Conservation (phyloP, 2,329 filamentous ascomycete genomes). For the Parasarocladium wereldwijsianum region DNA sequence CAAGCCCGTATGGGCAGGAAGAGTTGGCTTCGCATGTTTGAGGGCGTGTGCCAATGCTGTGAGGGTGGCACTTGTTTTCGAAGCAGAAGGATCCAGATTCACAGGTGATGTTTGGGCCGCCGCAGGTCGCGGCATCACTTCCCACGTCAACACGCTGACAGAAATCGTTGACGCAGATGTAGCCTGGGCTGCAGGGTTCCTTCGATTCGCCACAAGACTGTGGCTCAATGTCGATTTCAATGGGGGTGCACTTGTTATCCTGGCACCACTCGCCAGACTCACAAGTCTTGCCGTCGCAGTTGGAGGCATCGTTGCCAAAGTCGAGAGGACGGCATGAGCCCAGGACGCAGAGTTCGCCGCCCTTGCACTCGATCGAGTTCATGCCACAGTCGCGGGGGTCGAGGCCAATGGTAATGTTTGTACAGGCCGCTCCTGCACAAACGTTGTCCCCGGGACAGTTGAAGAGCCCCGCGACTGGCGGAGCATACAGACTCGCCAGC, state of each 20-base stretch:
- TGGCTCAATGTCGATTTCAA: slow-evolving; percentile 3
- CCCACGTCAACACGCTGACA: slow-evolving; percentile 2
- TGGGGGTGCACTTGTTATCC: not conserved
- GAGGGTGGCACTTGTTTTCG: not conserved
- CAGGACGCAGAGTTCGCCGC: slow-evolving; percentile 2
- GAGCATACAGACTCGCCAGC: not conserved
- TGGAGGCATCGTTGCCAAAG: slow-evolving; percentile 1
- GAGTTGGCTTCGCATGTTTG: not conserved
- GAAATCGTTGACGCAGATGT: slow-evolving; percentile 2
- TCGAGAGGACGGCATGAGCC: slow-evolving; percentile 1
- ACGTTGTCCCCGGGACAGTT: not conserved
- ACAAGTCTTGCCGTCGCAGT: slow-evolving; percentile 2
- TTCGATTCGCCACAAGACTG: not conserved
- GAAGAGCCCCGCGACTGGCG: not conserved
- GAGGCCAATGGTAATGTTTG: slow-evolving; percentile 3
- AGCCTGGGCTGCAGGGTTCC: not conserved
- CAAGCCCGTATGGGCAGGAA: not conserved
- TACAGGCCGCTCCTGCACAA: slow-evolving; percentile 2
- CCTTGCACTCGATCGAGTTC: not conserved
- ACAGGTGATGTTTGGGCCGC: slow-evolving; percentile 1
- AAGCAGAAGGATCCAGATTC: slow-evolving; percentile 3
- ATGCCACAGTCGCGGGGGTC: slow-evolving; percentile 2
- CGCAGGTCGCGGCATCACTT: slow-evolving; percentile 1
- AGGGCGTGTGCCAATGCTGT: slow-evolving; percentile 2
- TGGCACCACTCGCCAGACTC: slow-evolving; percentile 3